Conservation (phyloP, 805 yeast species). For the Teunomyces pallodes region DNA sequence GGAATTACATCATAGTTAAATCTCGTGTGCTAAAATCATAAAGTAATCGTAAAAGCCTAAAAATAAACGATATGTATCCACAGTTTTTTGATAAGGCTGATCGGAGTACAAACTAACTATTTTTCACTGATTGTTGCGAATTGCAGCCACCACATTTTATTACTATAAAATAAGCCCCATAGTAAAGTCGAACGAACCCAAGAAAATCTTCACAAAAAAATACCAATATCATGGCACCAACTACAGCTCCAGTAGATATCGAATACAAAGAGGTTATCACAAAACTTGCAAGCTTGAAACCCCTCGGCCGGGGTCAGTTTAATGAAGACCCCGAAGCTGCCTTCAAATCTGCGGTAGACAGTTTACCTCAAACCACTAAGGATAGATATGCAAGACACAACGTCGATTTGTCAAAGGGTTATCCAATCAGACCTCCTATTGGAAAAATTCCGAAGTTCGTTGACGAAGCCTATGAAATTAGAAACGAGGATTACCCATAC, state of each 20-base stretch:
- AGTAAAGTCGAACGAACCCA: not conserved
- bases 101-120: not conserved
- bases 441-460: constrained; percentile 23
- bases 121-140: not conserved
- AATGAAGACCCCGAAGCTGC: constrained; percentile 5
- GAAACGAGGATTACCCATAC: constrained; percentile 23
- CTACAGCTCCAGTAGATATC: constrained; percentile 7
- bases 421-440: constrained; percentile 23
- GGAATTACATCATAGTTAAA: too few relatives aligned
- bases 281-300: constrained; percentile 15
- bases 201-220: not conserved
- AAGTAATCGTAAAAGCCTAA: too few relatives aligned
- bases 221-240: constrained; percentile 14
- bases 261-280: constrained; percentile 12
- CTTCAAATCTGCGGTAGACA: constrained; percentile 5
- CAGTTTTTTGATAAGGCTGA: not conserved
- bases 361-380: constrained; percentile 21
- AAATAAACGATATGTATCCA: not conserved
- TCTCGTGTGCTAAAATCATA: too few relatives aligned
- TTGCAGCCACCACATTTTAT: constrained; percentile 10
- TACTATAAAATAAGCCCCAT: not conserved
- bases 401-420: constrained; percentile 25
- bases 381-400: constrained; percentile 22
- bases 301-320: constrained; percentile 12
- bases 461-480: constrained; percentile 23